Conservation (phyloP, 169 alveolate species). For the Plasmodium vinckei region DNA sequence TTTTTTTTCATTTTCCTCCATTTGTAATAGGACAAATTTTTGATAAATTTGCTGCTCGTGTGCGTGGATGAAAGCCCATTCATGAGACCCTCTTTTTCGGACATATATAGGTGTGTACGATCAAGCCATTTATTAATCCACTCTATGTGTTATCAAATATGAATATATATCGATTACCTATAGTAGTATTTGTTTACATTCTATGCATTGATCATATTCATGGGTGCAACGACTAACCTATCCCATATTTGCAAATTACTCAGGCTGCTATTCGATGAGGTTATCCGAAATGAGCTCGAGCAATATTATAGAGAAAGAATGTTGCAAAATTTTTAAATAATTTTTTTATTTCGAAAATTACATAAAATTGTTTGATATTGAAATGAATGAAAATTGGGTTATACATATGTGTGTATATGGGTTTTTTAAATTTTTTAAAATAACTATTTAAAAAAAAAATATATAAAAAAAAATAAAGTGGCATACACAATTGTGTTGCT, state of each 20-base stretch:
- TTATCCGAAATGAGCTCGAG: background rate
- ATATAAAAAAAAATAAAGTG: too few species aligned
- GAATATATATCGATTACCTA: too few species aligned
- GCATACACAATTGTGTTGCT: too few species aligned
- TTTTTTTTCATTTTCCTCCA: background rate
- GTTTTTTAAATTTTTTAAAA: too few species aligned
- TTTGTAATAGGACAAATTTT: constrained; percentile 27
- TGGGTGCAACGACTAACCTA: too few species aligned
- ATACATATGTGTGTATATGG: too few species aligned
- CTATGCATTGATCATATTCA: background rate
- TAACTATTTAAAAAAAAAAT: too few species aligned
- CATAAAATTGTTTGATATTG: too few species aligned
- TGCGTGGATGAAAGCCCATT: constrained; percentile 60
- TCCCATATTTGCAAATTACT: background rate
- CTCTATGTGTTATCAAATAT: too few species aligned
- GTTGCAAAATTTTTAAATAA: too few species aligned
- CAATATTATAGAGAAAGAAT: background rate
- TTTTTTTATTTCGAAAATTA: too few species aligned
- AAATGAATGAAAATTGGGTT: too few species aligned
- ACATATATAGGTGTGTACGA: constrained; percentile 6
- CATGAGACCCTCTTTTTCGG: constrained; percentile 59
- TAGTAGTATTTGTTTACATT: background rate
- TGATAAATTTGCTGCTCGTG: constrained; percentile 36
- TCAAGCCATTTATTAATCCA: background rate
- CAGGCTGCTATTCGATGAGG: constrained; percentile 4